phyloP scores from a whole-genome alignment of 352 stramenopile genomes.

The Globisporangium rhizosaccharum region DNA sequence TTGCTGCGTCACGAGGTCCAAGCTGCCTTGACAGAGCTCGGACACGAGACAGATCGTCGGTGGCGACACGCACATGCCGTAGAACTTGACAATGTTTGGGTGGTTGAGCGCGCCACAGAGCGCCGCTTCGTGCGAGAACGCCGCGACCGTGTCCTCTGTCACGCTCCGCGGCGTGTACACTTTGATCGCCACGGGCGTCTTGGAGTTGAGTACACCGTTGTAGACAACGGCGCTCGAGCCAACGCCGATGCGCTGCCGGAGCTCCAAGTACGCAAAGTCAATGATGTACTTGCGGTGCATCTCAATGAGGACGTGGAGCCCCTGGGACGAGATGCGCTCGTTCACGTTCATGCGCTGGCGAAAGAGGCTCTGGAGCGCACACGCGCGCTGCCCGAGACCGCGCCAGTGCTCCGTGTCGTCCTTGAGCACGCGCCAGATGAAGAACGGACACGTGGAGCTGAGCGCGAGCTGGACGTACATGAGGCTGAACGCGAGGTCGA shows the following conservation, averaged over 20 bases:
- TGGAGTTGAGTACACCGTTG: conserved; percentile 27
- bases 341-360: conserved; percentile 22
- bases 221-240: conserved; percentile 42
- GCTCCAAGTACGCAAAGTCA: conserved; percentile 44
- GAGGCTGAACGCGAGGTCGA: conserved; percentile 14
- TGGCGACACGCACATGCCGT: conserved; percentile 71
- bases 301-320: conserved; percentile 44
- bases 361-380: conserved; percentile 25
- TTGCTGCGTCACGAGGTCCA: conserved; percentile 19
- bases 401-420: conserved; percentile 76
- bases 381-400: conserved; percentile 51
- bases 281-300: conserved; percentile 42
- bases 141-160: conserved; percentile 30
- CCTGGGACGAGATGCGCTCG: conserved; percentile 35
- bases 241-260: conserved; percentile 34
- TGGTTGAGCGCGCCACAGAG: conserved; percentile 27
- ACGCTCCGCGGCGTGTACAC: conserved; percentile 55
- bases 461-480: conserved; percentile 20
- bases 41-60: conserved; percentile 49
- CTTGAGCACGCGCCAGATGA: conserved; percentile 74
- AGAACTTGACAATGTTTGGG: conserved; percentile 78
- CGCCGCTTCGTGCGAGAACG: conserved; percentile 42
- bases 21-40: conserved; percentile 43
- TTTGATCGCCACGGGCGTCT: conserved; percentile 44
- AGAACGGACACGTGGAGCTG: conserved; percentile 25